These are phyloP conservation scores for Verticillium zaregamsianum DNA, from an alignment of 2,329 filamentous ascomycete species.

Conservation along the genomic window DNA sequence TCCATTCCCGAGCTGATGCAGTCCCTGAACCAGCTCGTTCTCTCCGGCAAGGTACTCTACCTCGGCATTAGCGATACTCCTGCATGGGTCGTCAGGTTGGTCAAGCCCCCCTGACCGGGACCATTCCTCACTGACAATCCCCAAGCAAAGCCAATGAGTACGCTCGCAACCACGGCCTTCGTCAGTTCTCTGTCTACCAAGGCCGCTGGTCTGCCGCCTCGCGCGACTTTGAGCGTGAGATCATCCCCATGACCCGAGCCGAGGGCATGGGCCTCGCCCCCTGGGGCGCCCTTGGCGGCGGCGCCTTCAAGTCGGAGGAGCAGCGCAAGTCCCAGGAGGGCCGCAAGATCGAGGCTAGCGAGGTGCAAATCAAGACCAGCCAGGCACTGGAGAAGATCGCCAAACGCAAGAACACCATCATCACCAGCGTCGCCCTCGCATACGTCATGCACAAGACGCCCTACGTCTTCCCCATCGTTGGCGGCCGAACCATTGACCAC, in stretches of 20 bases:
- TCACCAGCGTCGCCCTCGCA: conserved; percentile 57
- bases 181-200: conserved; percentile 66
- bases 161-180: conserved; percentile 65
- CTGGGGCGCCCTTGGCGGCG: conserved; percentile 47
- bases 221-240: conserved; percentile 68
- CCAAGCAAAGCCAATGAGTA: conserved; percentile 60
- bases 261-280: conserved; percentile 59
- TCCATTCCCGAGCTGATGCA: conserved; percentile 66
- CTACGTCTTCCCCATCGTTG: conserved; percentile 70
- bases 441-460: conserved; percentile 71
- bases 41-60: conserved; percentile 58
- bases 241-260: conserved; percentile 59
- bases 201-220: conserved; percentile 57
- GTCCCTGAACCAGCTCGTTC: conserved; percentile 56
- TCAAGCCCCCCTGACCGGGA: not conserved
- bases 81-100: conserved; percentile 59
- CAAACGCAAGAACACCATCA: conserved; percentile 32
- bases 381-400: conserved; percentile 46
- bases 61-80: conserved; percentile 66
- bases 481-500: conserved; percentile 65
- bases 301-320: conserved; percentile 26
- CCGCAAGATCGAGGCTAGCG: conserved; percentile 34
- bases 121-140: conserved; percentile 1
- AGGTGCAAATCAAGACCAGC: conserved; percentile 49
- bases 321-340: conserved; percentile 27